Conservation (phyloP, 2,329 filamentous ascomycete species). For the Ophiostoma quercus region DNA sequence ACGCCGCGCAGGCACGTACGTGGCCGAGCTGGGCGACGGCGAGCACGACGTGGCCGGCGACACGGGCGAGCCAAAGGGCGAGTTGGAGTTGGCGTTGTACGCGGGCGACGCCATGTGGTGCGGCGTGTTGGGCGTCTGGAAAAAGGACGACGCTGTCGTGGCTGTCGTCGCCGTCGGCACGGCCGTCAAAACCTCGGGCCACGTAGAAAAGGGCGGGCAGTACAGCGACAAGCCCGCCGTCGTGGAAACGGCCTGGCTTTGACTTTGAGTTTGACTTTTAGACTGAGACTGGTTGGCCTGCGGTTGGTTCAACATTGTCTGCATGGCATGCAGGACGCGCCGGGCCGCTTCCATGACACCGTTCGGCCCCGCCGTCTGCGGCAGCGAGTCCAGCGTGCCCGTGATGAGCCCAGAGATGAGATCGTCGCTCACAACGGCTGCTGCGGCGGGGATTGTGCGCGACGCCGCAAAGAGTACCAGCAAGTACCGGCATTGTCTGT, state of each 20-base stretch:
- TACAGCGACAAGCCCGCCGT: slow-evolving; percentile 18
- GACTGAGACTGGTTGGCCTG: not conserved
- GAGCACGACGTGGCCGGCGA: slow-evolving; percentile 18
- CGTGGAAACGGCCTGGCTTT: too few relatives aligned
- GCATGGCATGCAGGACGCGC: slow-evolving; percentile 20
- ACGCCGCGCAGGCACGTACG: slow-evolving; percentile 16
- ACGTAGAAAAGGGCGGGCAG: slow-evolving; percentile 21
- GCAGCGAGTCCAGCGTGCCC: slow-evolving; percentile 18
- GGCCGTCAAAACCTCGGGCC: not conserved
- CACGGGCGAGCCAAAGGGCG: slow-evolving; percentile 20
- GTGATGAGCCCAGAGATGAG: slow-evolving; percentile 22
- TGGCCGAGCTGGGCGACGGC: slow-evolving; percentile 20
- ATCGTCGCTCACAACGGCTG: slow-evolving; percentile 10
- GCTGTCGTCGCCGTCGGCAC: slow-evolving; percentile 22
- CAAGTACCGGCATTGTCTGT: slow-evolving; percentile 27
- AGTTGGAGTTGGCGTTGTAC: slow-evolving; percentile 19
- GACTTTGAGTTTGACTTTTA: not conserved
- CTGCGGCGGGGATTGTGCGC: slow-evolving; percentile 16
- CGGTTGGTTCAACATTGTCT: slow-evolving; percentile 12
- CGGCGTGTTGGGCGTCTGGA: slow-evolving; percentile 23
- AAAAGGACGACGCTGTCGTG: slow-evolving; percentile 16
- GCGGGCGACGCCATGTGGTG: slow-evolving; percentile 17
- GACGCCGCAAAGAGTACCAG: slow-evolving; percentile 25
- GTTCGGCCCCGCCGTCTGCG: slow-evolving; percentile 16
- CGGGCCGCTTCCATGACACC: slow-evolving; percentile 23